Evolutionary conservation across 2,329 filamentous ascomycete genomes (phyloP).

Genomic region (Teratosphaeriaceae sp.): DNA sequence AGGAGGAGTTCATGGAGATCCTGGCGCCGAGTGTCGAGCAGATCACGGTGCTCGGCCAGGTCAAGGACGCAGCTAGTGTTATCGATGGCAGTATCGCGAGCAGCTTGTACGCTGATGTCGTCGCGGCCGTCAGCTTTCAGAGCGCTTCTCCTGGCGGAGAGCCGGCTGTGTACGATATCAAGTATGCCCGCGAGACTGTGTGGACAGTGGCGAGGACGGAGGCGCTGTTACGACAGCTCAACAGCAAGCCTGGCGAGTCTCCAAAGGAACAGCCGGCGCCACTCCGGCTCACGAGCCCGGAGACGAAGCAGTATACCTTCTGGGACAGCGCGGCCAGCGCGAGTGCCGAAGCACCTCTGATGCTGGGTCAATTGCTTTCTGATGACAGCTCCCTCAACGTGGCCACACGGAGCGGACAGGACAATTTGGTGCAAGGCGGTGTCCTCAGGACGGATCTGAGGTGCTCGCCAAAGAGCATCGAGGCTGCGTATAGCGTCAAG

Average conservation of each 20-base stretch:
- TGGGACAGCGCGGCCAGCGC: constrained; percentile 80
- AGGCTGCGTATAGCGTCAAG: constrained; percentile 74
- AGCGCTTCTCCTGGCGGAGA: constrained; percentile 53
- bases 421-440: constrained; percentile 66
- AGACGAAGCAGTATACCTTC: constrained; percentile 80
- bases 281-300: constrained; percentile 40
- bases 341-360: constrained; percentile 57
- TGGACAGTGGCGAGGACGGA: constrained; percentile 54
- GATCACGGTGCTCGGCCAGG: constrained; percentile 84
- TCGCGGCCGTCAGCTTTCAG: constrained; percentile 77
- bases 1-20: constrained; percentile 82
- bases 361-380: constrained; percentile 53
- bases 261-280: constrained; percentile 30
- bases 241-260: constrained; percentile 33
- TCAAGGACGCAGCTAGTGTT: constrained; percentile 65
- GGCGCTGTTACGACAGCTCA: constrained; percentile 42
- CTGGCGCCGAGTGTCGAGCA: constrained; percentile 69
- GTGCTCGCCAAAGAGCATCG: constrained; percentile 72
- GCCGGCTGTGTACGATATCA: constrained; percentile 71
- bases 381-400: constrained; percentile 56
- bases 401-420: constrained; percentile 51
- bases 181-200: constrained; percentile 70
- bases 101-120: constrained; percentile 83
- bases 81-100: constrained; percentile 72
- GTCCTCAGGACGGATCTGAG: constrained; percentile 78